Percentiles rank a stretch among this genome's conserved stretches.
Evolutionary conservation across 139 green algal species (phyloP).

Genomic region (Penium margaritaceum): DNA sequence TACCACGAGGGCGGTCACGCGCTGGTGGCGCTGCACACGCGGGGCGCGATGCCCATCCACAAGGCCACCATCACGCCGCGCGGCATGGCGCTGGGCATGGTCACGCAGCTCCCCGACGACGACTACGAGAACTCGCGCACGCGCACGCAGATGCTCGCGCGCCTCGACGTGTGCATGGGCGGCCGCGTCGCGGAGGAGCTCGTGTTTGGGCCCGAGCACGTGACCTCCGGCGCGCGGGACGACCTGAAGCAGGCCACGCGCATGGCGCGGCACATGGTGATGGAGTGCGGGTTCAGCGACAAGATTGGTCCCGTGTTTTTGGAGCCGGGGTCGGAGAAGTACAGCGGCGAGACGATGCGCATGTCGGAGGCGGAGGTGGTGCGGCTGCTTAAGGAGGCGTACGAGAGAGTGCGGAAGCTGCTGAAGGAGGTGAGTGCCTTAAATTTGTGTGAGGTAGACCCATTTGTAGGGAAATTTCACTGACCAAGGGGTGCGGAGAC

Average conservation of each 20-base stretch:
- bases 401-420: conserved; percentile 71
- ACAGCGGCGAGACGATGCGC: conserved; percentile 59
- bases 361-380: conserved; percentile 66
- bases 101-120: conserved; percentile 80
- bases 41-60: conserved; percentile 68
- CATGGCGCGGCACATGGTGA: conserved; percentile 50
- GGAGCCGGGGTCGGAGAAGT: not conserved
- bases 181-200: conserved; percentile 85
- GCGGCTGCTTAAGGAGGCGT: conserved; percentile 68
- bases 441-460: no score
- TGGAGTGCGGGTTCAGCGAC: conserved; percentile 47
- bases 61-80: conserved; percentile 84
- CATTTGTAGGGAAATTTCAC: no score
- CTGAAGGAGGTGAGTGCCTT: conserved; percentile 47
- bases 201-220: conserved; percentile 65
- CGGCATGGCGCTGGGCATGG: conserved; percentile 87
- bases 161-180: conserved; percentile 93
- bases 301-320: conserved; percentile 44
- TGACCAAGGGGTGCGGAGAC: no score
- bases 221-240: conserved; percentile 63
- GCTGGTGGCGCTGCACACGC: conserved; percentile 78
- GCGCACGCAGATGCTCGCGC: conserved; percentile 80
- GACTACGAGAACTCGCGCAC: conserved; percentile 65
- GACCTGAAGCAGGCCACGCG: conserved; percentile 74
- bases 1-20: conserved; percentile 90